These are phyloP conservation scores for Trichoderma polysporum DNA, from an alignment of 2,329 filamentous ascomycete species.

Conservation along the genomic window DNA sequence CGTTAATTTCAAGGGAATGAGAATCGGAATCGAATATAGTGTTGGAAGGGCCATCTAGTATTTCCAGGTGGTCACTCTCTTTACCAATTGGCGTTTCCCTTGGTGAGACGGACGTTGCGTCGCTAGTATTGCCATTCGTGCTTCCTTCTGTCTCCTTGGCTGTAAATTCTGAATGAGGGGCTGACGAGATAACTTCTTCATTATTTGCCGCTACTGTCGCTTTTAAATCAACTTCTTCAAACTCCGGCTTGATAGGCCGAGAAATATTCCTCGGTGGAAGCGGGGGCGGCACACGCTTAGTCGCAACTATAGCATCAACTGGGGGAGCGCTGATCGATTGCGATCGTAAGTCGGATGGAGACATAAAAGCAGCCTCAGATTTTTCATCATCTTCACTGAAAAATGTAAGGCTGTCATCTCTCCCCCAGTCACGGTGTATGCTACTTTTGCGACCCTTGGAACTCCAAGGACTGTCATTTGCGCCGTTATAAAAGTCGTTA, in stretches of 20 bases:
- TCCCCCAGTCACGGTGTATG: conserved; percentile 7
- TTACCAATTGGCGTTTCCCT: background rate
- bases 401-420: conserved; percentile 9
- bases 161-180: background rate
- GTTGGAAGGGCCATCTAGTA: background rate
- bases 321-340: conserved; percentile 2
- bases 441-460: background rate
- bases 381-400: conserved; percentile 13
- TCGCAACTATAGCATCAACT: background rate
- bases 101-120: background rate
- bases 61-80: background rate
- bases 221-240: conserved; percentile 12
- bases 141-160: background rate
- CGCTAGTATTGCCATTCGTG: background rate
- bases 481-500: background rate
- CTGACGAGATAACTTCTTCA: background rate
- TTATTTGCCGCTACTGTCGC: background rate
- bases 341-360: background rate
- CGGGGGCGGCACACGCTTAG: background rate
- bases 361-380: background rate
- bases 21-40: conserved; percentile 10
- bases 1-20: background rate
- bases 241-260: background rate
- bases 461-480: conserved; percentile 15
- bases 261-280: conserved; percentile 9